Conservation (phyloP, 208 protist genomes). For the Wallacemonas collosoma region DNA sequence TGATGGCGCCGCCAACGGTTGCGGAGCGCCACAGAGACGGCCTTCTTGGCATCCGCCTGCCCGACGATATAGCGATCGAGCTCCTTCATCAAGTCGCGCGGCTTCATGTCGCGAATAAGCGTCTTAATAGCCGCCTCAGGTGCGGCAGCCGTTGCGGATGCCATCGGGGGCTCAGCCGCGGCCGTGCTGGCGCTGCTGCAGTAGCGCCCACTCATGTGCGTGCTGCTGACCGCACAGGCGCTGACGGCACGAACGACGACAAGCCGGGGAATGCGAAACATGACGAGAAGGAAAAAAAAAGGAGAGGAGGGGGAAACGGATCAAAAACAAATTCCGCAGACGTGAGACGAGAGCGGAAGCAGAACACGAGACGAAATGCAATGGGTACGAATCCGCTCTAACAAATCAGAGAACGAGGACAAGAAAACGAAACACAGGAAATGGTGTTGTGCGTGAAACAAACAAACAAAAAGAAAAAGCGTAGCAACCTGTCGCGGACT, state of each 20-base stretch:
- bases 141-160: conserved; percentile 27
- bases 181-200: conserved; percentile 41
- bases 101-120: conserved; percentile 89
- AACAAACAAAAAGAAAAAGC: conserved; percentile 2
- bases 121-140: conserved; percentile 32
- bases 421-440: not conserved
- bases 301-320: not conserved
- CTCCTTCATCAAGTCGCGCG: conserved; percentile 93
- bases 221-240: not conserved
- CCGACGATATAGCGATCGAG: conserved; percentile 98
- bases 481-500: too few relatives aligned
- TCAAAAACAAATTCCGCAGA: too few relatives aligned
- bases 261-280: conserved; percentile 16
- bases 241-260: not conserved
- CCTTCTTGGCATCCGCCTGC: conserved; percentile 97
- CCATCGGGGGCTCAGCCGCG: conserved; percentile 40
- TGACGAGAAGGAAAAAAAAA: not conserved
- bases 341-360: too few relatives aligned
- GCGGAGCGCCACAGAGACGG: conserved; percentile 95
- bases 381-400: too few relatives aligned
- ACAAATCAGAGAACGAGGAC: too few relatives aligned
- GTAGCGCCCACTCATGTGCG: conserved; percentile 9
- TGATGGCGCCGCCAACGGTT: conserved; percentile 95
- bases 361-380: too few relatives aligned
- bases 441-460: not conserved